Percentiles rank a stretch among this genome's conserved stretches.
phyloP scores from a whole-genome alignment of 345 rosid genomes.

The Boechera divaricarpa region DNA sequence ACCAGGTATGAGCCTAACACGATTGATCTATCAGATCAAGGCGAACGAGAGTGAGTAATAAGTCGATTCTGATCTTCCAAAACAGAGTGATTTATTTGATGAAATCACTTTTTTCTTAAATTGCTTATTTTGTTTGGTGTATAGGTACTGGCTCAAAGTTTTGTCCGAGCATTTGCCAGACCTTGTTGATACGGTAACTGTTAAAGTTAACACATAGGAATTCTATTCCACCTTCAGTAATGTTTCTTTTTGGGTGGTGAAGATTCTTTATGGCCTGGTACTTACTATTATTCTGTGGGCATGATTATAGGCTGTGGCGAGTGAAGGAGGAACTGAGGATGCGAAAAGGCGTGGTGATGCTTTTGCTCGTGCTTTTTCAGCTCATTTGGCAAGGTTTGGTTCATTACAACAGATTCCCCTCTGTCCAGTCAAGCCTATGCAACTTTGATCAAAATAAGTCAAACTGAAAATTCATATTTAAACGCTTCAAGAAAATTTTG shows the following conservation, averaged over 20 bases:
- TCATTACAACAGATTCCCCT: slow-evolving; percentile 28
- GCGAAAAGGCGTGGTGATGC: slow-evolving; percentile 99
- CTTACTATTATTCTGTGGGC: slow-evolving; percentile 25
- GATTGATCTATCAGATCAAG: slow-evolving; percentile 81
- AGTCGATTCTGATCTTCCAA: slow-evolving; percentile 18
- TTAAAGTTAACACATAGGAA: background rate
- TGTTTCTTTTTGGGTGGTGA: slow-evolving; percentile 18
- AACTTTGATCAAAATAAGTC: slow-evolving; percentile 9
- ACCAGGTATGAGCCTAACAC: slow-evolving; percentile 98
- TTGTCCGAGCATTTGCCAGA: slow-evolving; percentile 93
- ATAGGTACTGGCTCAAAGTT: slow-evolving; percentile 96
- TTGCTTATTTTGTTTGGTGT: slow-evolving; percentile 27
- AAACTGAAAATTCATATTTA: background rate
- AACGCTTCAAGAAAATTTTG: background rate
- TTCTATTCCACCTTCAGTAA: background rate
- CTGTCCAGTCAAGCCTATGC: slow-evolving; percentile 1
- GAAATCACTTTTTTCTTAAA: background rate
- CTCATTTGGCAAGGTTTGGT: slow-evolving; percentile 91
- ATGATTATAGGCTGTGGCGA: slow-evolving; percentile 88
- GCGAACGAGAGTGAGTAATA: slow-evolving; percentile 86
- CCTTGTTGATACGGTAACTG: slow-evolving; percentile 89
- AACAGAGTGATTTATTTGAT: slow-evolving; percentile 1
- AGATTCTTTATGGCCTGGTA: background rate
- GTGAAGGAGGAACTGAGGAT: slow-evolving; percentile 99
- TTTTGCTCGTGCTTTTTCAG: slow-evolving; percentile 98